Base-by-base conservation (phyloP, 306 rosid species). In the Oemleria cerasiformis region DNA sequence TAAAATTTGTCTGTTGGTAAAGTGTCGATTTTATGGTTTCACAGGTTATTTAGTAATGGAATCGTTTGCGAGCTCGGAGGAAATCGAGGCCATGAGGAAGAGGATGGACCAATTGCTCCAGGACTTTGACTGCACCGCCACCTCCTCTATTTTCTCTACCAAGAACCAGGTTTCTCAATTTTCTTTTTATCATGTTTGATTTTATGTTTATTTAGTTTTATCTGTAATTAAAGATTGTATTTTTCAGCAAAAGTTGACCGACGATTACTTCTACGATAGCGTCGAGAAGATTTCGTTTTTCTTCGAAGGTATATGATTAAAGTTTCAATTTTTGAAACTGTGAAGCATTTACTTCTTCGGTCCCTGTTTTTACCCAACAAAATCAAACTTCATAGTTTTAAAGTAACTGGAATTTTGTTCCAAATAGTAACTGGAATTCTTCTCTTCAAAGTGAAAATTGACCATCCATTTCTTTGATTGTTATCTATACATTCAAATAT, bases 131-230 rank as follows among this genome's bases (percentile, higher is more conserved):
- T 78, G 75, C 84, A 84, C 96, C 25, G 65, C 90, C 82, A 85
- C 94, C 73, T 76, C 86, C 82, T 91, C 98, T 44, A 81, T 91
- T 78, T 94, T 91, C 92, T 94, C 97, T 57, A 86, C 97, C 62
- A 90, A 84, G 73, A 94, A 94, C 75, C 96, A 94, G 91, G 97
- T 93, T 71, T 39, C 59, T 25, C 11, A 40, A 16, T 13, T 7
- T 21, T n/a, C 12, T 19, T 40, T 11, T 4, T 14, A 8, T n/a
- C 16, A 17, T 21, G 43, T 60, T 11, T 65, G 4, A 54, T n/a
- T 23, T 21, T 30, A 38, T 64, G 21, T 43, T 1, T 15, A 39
- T 39, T 36, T 30, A 2, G 36, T 4, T 36, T 62, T 43, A 16
- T 13, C 20, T 14, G 49, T 21, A 8, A 39, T 42, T 68, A 21